Percentiles rank a stretch among this genome's conserved stretches.
Evolutionary conservation across 306 rosid genomes (phyloP).

Genomic region (Hippophae tibetana): DNA sequence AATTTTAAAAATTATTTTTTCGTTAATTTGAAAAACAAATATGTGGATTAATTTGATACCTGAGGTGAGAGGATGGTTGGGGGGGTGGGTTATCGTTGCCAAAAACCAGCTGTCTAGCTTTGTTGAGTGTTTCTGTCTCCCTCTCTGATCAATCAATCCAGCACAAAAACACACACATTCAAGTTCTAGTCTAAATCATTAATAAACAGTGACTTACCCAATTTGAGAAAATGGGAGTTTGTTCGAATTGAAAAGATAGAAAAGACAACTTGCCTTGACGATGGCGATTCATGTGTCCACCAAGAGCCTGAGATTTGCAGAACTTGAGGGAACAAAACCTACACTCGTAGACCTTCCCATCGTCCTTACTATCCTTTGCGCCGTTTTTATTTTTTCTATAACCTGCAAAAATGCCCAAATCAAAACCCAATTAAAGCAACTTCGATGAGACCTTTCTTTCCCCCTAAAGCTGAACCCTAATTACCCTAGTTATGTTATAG

Average conservation of each 20-base stretch:
- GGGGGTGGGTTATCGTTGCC: slow-evolving; percentile 57
- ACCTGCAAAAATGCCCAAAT: slow-evolving; percentile 43
- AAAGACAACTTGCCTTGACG: slow-evolving; percentile 66
- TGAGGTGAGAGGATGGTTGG: slow-evolving; percentile 57
- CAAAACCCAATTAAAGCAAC: slow-evolving; percentile 12
- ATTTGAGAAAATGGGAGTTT: too few relatives aligned
- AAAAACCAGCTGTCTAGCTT: slow-evolving; percentile 93
- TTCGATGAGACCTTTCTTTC: slow-evolving; percentile 25
- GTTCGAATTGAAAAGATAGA: too few relatives aligned
- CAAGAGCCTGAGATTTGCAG: slow-evolving; percentile 99
- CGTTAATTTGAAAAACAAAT: too few relatives aligned
- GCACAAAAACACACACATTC: slow-evolving; percentile 9
- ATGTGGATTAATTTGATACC: slow-evolving; percentile 27
- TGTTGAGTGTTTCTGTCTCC: slow-evolving; percentile 95
- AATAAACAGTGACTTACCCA: too few relatives aligned
- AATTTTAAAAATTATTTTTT: too few relatives aligned
- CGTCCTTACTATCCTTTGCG: slow-evolving; percentile 67
- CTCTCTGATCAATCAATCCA: slow-evolving; percentile 51
- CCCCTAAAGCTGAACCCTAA: slow-evolving; percentile 12
- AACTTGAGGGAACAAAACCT: slow-evolving; percentile 99
- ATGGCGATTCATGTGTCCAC: slow-evolving; percentile 99
- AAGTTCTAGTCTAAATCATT: too few relatives aligned
- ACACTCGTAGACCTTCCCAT: slow-evolving; percentile 93
- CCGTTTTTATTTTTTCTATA: slow-evolving; percentile 82
- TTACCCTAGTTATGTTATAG: slow-evolving; percentile 10